These are phyloP conservation scores for Hypoxylon sp. DNA, from an alignment of 2,329 filamentous ascomycete genomes.

Conservation along the genomic window DNA sequence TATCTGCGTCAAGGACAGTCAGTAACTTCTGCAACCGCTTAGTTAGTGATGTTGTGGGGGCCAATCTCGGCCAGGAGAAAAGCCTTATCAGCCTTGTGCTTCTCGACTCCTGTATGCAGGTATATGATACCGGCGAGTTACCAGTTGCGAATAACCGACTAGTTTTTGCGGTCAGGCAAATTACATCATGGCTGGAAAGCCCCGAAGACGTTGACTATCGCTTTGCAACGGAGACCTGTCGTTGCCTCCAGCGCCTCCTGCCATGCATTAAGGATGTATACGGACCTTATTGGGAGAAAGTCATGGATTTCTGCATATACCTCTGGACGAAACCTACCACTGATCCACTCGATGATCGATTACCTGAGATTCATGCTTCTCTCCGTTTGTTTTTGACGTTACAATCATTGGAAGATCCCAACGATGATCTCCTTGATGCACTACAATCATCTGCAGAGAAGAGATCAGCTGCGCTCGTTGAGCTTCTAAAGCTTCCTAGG, in stretches of 20 bases:
- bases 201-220: constrained; percentile 61
- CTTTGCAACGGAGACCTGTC: constrained; percentile 67
- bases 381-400: constrained; percentile 78
- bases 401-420: constrained; percentile 77
- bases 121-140: constrained; percentile 68
- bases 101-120: constrained; percentile 66
- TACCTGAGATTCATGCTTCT: constrained; percentile 79
- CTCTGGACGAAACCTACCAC: constrained; percentile 68
- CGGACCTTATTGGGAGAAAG: constrained; percentile 85
- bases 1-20: constrained; percentile 64
- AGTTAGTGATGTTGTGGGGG: constrained; percentile 72
- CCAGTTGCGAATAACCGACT: constrained; percentile 77
- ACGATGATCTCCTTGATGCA: constrained; percentile 87
- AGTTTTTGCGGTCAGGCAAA: constrained; percentile 85
- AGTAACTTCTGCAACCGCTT: constrained; percentile 72
- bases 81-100: constrained; percentile 67
- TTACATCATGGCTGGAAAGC: constrained; percentile 78
- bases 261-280: constrained; percentile 86
- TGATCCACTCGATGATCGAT: constrained; percentile 61
- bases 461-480: constrained; percentile 72
- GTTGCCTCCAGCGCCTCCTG: constrained; percentile 73
- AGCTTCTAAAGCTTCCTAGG: constrained; percentile 71
- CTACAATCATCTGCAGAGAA: constrained; percentile 72
- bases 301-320: constrained; percentile 70
- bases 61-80: constrained; percentile 60